These are phyloP conservation scores for Marchantia paleacea DNA, from an alignment of 225 moss, liverwort and hornwort genomes.

Conservation along the genomic window DNA sequence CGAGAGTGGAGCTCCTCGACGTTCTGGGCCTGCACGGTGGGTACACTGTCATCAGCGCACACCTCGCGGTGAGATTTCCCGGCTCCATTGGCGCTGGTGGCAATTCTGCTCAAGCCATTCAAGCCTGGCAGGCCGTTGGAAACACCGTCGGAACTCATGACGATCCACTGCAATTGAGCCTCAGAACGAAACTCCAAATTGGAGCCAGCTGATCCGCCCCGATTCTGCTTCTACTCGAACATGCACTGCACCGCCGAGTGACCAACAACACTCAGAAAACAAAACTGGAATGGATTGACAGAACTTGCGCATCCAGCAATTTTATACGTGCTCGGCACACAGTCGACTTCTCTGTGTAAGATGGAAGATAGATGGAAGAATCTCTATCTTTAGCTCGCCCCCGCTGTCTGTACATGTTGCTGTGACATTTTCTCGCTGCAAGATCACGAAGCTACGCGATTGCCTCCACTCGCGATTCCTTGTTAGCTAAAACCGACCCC, in stretches of 20 bases:
- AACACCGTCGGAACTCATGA: not conserved
- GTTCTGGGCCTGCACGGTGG: conserved; percentile 60
- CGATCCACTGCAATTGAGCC: not conserved
- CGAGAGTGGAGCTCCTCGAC: conserved; percentile 79
- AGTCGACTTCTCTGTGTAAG: not conserved
- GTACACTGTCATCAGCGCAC: conserved; percentile 73
- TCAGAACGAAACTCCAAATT: not conserved
- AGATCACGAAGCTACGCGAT: not conserved
- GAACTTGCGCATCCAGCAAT: not conserved
- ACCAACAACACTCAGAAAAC: not conserved
- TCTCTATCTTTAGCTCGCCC: conserved; percentile 8
- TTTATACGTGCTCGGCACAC: not conserved
- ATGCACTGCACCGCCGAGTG: not conserved
- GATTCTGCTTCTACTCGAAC: not conserved
- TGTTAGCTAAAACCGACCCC: not conserved
- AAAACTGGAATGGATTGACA: not conserved
- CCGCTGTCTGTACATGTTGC: conserved; percentile 1
- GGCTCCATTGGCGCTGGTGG: conserved; percentile 42
- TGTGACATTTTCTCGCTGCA: not conserved
- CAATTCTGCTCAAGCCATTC: conserved; percentile 72
- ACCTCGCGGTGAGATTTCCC: conserved; percentile 44
- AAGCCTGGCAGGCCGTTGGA: conserved; percentile 32
- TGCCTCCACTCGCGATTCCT: not conserved
- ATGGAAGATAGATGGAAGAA: not conserved
- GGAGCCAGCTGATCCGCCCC: not conserved